Base-by-base conservation (phyloP, 2,329 filamentous ascomycete species). In the Huntiella decipiens region DNA sequence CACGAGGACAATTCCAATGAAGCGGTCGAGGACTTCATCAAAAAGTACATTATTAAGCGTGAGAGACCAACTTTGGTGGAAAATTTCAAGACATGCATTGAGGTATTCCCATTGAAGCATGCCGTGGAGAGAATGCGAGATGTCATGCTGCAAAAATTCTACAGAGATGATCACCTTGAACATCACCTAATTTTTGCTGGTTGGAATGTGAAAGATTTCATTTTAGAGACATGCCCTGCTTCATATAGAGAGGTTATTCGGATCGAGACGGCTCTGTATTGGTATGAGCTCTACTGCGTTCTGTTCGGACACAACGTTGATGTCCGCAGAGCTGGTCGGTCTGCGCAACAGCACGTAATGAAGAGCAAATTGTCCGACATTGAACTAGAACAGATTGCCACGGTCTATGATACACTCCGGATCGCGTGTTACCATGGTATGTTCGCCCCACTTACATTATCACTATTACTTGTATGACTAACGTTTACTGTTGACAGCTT, bases 361-460 rank as follows among this genome's bases (percentile, higher is more conserved):
- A 43, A 45, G 3, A 47, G 31, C 10, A 47, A n/a, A n/a, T 45
- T 50, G 28, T 15, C 39, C 3, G 40, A 37, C 4, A 38, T 36
- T 41, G 48, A 50, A 15, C 13, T 50, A 40, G 48, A 50, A 37
- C 48, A 50, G 32, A 39, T 50, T 15, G 48, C 48, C n/a, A 40
- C 38, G 3, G 44, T 50, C 12, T 50, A 41, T 13, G 48, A 50
- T 34, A 16, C 42, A 7, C 6, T 47, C 13, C 13, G 42, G 8
- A 16, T 44, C 5, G 41, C 36, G 22, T 40, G 43, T 11, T 47
- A 47, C n/a, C 33, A 22, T 37, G 38, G 48, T 50, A 44, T 34
- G 41, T 38, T 10, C 17, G 12, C 12, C 3, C 40, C 11, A 6
- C 13, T 13, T 12, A 17, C 4, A 28, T 22, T 32, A 11, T 40